Evolutionary conservation across 2,329 filamentous ascomycete species (phyloP).

Genomic region (Zopfia rhizophila): DNA sequence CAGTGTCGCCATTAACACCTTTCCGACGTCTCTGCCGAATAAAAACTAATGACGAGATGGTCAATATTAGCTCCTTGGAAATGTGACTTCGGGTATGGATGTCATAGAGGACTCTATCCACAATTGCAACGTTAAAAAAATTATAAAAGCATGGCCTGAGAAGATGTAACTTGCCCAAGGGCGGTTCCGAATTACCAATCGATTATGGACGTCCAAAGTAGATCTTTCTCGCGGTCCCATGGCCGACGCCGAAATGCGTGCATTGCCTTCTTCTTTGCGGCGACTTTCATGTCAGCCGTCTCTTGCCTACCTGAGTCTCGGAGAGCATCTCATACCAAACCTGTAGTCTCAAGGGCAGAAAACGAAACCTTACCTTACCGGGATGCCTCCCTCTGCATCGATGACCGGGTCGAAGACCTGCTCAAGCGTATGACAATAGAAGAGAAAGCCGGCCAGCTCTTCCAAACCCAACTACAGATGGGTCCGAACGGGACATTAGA

Average conservation of each 20-base stretch:
- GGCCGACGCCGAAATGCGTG: not conserved
- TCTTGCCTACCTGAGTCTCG: not conserved
- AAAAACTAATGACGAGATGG: too few relatives aligned
- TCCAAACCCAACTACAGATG: constrained; percentile 52
- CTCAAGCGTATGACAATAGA: constrained; percentile 59
- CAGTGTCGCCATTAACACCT: too few relatives aligned
- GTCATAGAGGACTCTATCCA: too few relatives aligned
- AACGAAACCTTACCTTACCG: constrained; percentile 42
- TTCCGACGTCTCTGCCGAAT: too few relatives aligned
- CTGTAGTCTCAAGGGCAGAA: constrained; percentile 3
- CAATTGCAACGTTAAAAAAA: too few relatives aligned
- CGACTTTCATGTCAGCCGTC: not conserved
- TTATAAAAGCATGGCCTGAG: too few relatives aligned
- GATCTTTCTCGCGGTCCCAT: too few relatives aligned
- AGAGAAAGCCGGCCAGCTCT: constrained; percentile 62
- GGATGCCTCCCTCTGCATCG: constrained; percentile 53
- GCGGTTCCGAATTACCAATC: too few relatives aligned
- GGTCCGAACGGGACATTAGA: constrained; percentile 47
- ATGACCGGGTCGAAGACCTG: constrained; percentile 61
- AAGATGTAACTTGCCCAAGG: too few relatives aligned
- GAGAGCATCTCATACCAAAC: not conserved
- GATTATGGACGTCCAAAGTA: too few relatives aligned
- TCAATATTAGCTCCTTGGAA: too few relatives aligned
- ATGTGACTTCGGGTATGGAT: too few relatives aligned
- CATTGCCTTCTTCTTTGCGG: not conserved